phyloP scores from a whole-genome alignment of 441 rosid species.

The Adansonia grandidieri region DNA sequence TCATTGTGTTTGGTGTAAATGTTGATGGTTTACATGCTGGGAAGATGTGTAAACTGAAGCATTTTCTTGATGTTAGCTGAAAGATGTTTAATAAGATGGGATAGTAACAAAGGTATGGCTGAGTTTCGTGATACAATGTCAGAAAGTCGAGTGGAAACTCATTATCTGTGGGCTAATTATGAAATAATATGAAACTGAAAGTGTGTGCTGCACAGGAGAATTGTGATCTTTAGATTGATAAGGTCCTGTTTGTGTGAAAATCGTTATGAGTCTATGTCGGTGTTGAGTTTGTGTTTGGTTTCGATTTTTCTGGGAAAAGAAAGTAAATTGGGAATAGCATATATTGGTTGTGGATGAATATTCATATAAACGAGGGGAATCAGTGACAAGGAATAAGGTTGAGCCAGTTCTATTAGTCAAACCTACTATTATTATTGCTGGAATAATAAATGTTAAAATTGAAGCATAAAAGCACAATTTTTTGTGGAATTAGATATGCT shows the following conservation, averaged over 20 bases:
- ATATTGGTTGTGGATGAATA: not conserved
- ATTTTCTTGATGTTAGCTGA: not conserved
- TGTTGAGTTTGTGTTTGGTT: not conserved
- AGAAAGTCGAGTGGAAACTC: not conserved
- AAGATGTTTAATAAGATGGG: not conserved
- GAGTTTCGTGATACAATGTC: not conserved
- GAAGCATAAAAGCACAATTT: not conserved
- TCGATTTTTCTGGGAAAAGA: not conserved
- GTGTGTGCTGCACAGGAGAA: not conserved
- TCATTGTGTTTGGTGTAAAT: not conserved
- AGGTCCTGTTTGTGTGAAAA: not conserved
- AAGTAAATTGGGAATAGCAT: not conserved
- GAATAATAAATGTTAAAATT: not conserved
- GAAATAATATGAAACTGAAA: not conserved
- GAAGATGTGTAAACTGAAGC: not conserved
- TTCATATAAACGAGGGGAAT: not conserved
- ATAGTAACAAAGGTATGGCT: not conserved
- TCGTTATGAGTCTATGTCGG: not conserved
- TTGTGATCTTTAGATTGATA: not conserved
- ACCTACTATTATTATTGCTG: not conserved
- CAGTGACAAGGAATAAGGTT: not conserved
- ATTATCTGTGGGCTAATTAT: not conserved
- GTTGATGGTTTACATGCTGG: slow-evolving; percentile 15
- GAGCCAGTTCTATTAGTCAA: not conserved
- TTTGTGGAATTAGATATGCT: not conserved